A percentile compares a stretch with the other conserved stretches of the same genome.
Evolutionary conservation across 2,329 filamentous ascomycete species (phyloP).

Genomic region (Colletotrichum sojae): DNA sequence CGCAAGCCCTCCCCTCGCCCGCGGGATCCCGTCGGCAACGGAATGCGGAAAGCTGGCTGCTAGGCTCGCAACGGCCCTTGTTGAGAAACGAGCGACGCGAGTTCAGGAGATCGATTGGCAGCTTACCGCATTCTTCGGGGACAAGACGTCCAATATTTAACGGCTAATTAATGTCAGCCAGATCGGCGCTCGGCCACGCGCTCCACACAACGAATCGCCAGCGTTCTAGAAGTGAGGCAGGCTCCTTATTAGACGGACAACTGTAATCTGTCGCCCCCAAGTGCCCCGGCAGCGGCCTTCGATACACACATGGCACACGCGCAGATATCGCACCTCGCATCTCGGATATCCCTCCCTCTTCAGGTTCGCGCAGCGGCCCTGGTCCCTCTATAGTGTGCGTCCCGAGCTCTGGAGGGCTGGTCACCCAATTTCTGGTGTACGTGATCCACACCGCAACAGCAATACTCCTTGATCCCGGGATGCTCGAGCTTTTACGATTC

Average conservation of each 20-base stretch:
- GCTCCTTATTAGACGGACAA: slow-evolving; percentile 3
- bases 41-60: slow-evolving; percentile 12
- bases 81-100: background rate
- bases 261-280: slow-evolving; percentile 6
- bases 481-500: slow-evolving; percentile 36
- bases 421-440: slow-evolving; percentile 24
- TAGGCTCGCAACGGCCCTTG: background rate
- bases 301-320: background rate
- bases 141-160: slow-evolving; percentile 6
- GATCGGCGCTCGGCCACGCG: slow-evolving; percentile 15
- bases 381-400: slow-evolving; percentile 6
- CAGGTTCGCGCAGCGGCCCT: slow-evolving; percentile 27
- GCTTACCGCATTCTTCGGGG: background rate
- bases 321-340: background rate
- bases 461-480: slow-evolving; percentile 32
- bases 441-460: slow-evolving; percentile 20
- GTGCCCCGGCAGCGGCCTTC: slow-evolving; percentile 24
- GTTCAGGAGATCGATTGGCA: background rate
- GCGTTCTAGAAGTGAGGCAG: slow-evolving; percentile 29
- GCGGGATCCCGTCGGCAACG: slow-evolving; percentile 28
- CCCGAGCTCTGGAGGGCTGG: slow-evolving; percentile 20
- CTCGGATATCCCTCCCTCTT: slow-evolving; percentile 20
- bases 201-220: slow-evolving; percentile 28
- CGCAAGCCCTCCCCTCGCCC: slow-evolving; percentile 4
- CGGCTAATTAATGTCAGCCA: slow-evolving; percentile 6